These are phyloP conservation scores for Megacollybia platyphylla DNA, from an alignment of 1,284 basidiomycete species.

Conservation along the genomic window DNA sequence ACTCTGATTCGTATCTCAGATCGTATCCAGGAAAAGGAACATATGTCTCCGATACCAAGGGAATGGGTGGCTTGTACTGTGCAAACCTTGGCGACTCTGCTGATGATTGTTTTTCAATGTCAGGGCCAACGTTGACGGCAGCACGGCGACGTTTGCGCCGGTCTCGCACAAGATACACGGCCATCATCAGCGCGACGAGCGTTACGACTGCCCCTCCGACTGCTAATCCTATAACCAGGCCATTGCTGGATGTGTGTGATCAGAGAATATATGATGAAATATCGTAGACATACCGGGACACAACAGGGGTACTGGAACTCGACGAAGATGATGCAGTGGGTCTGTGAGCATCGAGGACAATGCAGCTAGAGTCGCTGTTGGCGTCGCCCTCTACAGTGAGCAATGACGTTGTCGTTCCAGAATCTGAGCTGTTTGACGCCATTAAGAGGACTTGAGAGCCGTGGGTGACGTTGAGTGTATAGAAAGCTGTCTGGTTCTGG, in stretches of 20 bases:
- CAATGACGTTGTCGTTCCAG: neutral
- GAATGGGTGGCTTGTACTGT: neutral
- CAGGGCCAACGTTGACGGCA: slow-evolving; percentile 10
- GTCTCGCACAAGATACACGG: slow-evolving; percentile 28
- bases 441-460: slow-evolving; percentile 28
- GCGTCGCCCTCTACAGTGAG: slow-evolving; percentile 12
- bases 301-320: neutral
- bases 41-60: neutral
- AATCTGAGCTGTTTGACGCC: neutral
- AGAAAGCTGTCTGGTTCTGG: slow-evolving; percentile 23
- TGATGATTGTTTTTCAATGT: slow-evolving; percentile 11
- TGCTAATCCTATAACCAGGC: slow-evolving; percentile 28
- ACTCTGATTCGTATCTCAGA: neutral
- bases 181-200: slow-evolving; percentile 25
- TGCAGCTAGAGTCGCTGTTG: neutral
- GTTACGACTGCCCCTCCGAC: slow-evolving; percentile 25
- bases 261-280: neutral
- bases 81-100: neutral
- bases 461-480: slow-evolving; percentile 25
- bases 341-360: neutral
- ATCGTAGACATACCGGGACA: slow-evolving; percentile 8
- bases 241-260: slow-evolving; percentile 13
- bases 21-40: neutral
- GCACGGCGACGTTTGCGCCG: slow-evolving; percentile 16
- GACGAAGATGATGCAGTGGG: neutral